A percentile compares a stretch with the other conserved stretches of the same genome.
Evolutionary conservation across 768 basidiomycete species (phyloP).

Genomic region (Dioszegia aurantiaca): DNA sequence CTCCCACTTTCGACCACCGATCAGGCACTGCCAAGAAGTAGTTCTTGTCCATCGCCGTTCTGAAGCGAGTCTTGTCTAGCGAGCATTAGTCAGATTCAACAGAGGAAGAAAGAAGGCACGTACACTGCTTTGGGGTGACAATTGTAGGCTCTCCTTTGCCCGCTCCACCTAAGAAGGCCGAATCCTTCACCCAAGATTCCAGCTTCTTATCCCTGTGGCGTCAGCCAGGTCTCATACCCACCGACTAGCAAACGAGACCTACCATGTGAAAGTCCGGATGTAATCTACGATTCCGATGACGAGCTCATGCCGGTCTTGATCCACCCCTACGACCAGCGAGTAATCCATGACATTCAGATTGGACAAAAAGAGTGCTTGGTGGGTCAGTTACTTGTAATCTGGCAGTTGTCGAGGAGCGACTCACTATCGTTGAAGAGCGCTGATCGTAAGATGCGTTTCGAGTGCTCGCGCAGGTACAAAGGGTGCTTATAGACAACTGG

Average conservation of each 20-base stretch:
- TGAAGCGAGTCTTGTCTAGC: conserved; percentile 48
- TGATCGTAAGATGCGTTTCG: conserved; percentile 83
- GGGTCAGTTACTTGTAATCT: conserved; percentile 1
- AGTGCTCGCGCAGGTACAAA: conserved; percentile 93
- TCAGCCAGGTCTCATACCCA: conserved; percentile 48
- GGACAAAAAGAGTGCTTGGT: conserved; percentile 74
- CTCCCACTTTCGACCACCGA: conserved; percentile 46
- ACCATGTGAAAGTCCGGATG: conserved; percentile 54
- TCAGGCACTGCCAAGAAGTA: conserved; percentile 53
- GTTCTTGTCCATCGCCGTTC: conserved; percentile 49
- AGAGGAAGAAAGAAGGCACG: conserved; percentile 40
- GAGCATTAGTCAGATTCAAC: conserved; percentile 8
- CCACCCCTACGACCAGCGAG: conserved; percentile 92
- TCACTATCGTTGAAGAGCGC: conserved; percentile 83
- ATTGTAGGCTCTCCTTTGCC: conserved; percentile 91
- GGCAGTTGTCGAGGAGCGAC: conserved; percentile 3
- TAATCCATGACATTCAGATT: conserved; percentile 93
- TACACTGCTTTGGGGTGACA: conserved; percentile 91
- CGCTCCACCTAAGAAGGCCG: conserved; percentile 75
- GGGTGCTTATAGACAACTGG: conserved; percentile 79
- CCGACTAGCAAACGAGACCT: conserved; percentile 7
- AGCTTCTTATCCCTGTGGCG: conserved; percentile 84
- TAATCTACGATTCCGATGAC: conserved; percentile 93
- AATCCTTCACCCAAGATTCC: conserved; percentile 97
- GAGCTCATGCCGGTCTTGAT: conserved; percentile 79